Evolutionary conservation across 208 protist species (phyloP), one percentile per base, ranked within the genome.

Genomic region (Trypanosoma cruzi): DNA sequence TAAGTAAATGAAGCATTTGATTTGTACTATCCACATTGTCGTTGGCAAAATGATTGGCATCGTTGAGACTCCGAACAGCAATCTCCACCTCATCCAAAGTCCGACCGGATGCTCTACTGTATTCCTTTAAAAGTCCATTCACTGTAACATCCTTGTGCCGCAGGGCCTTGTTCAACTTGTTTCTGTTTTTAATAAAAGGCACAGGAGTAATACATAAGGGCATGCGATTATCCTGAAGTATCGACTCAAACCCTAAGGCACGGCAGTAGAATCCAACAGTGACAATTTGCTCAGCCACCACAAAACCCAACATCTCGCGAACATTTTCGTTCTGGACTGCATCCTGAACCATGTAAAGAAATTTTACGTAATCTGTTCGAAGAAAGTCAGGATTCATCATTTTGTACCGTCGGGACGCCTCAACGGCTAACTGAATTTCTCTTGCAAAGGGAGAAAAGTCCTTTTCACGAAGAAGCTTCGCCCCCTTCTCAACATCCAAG

Each of bases 381-480:
- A 98, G 87, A 76, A 95, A 77, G 71, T 98, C 95, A 1, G 93
- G 93, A 75, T 98, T 98, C 93, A 97, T 97, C 58, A 97, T 97
- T 71, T 98, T 98, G 68, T 97, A 96, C 44, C 95, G 82, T 42
- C 95, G 73, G 59, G 78, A 95, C 55, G 92, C 82, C 79, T 97
- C 92, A 60, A 97, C 80, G 0, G 88, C 79, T 20, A 77, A 66
- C 31, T 76, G 73, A 46, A 97, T 91, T 31, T 90, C 79, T 18
- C 71, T 64, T 75, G 79, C 65, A 70, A 94, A 93, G 14, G 80
- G 75, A n/a, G 64, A 72, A 68, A 94, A 91, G 64, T 96, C 82
- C 44, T 65, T 66, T 14, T 89, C 75, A 22, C 85, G 70, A 49
- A 93, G 53, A 24, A 96, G 81, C 6, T 32, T 56, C 0, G 68